Conservation (phyloP, 495 filamentous ascomycete species). For the Talaromyces proteolyticus region DNA sequence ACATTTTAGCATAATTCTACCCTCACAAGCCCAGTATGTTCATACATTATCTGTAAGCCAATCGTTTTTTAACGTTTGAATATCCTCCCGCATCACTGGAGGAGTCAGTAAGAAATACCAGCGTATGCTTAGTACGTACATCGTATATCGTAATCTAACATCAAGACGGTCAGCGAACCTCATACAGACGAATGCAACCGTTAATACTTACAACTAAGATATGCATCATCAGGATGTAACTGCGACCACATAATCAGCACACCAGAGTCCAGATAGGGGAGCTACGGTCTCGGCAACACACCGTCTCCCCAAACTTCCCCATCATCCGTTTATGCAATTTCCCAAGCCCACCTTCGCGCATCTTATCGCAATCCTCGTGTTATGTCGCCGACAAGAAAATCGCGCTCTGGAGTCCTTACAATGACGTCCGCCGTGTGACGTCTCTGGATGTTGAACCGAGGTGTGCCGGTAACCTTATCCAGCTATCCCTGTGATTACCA, state of each 20-base stretch:
- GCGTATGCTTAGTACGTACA: conserved; percentile 40
- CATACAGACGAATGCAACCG: not conserved
- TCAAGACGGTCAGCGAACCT: conserved; percentile 10
- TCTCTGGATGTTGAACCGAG: too few species aligned
- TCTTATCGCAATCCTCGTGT: too few species aligned
- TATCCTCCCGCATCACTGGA: conserved; percentile 75
- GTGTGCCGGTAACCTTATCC: too few species aligned
- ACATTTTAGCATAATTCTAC: not conserved
- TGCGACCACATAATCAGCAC: conserved; percentile 20
- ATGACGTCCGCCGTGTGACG: too few species aligned
- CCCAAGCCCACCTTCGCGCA: conserved; percentile 34
- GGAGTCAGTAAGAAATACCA: not conserved
- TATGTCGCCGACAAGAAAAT: not conserved
- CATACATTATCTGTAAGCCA: conserved; percentile 98
- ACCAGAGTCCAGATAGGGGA: not conserved
- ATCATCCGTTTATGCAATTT: conserved; percentile 37
- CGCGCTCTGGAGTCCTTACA: too few species aligned
- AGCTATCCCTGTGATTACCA: too few species aligned
- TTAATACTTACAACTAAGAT: conserved; percentile 60
- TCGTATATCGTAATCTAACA: conserved; percentile 61
- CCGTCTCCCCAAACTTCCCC: conserved; percentile 35
- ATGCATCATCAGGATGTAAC: conserved; percentile 65
- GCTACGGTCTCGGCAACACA: conserved; percentile 15
- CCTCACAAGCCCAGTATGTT: conserved; percentile 2
- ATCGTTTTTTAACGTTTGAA: conserved; percentile 81